Evolutionary conservation across 768 basidiomycete species (phyloP), one percentile per base, ranked within the genome.

Genomic region (Glaciozyma martinii): DNA sequence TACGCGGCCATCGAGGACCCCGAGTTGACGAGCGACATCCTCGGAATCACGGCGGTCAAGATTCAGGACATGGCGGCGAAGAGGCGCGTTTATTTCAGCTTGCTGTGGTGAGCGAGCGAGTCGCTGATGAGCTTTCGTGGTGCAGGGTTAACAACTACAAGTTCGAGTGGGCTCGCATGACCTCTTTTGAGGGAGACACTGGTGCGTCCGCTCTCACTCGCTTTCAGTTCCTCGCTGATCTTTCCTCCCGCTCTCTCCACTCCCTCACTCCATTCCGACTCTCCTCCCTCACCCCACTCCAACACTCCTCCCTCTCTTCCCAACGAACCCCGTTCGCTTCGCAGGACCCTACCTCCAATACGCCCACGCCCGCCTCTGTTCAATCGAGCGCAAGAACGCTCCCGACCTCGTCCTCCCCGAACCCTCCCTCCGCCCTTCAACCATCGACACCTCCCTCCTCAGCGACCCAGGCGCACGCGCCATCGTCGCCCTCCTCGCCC

Each of bases 11-110:
- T 99, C 44, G 89, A 90, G 73, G 85, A 99, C 76, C 93, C 94
- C 1, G 87, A 89, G 74, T 16, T 44, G 55, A 86, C 86, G 54
- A 83, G 84, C 63, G 81, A 81, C 67, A 88, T 94, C 76, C 85
- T 97, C 56, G 95, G 93, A 25, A 90, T 95, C 72, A 88, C 90
- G 0, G 91, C 90, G 4, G 87, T 99, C 71, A 98, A 97, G 80
- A 92, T 99, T 65, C 95, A 99, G 77, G 60, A 61, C 30, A 66
- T 66, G 64, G 56, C 57, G 19, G 62, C 44, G 42, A 66, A 62
- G 62, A 33, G 50, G 43, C 54, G 59, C 27, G 59, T 44, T 63
- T 29, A 25, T 42, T 19, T 2, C 29, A 37, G 18, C 33, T 56
- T 61, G 27, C 21, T 46, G 9, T 56, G 50, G 27, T 8, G 37